phyloP scores from a whole-genome alignment of 331 rosid species.

The Ulmus americana region DNA sequence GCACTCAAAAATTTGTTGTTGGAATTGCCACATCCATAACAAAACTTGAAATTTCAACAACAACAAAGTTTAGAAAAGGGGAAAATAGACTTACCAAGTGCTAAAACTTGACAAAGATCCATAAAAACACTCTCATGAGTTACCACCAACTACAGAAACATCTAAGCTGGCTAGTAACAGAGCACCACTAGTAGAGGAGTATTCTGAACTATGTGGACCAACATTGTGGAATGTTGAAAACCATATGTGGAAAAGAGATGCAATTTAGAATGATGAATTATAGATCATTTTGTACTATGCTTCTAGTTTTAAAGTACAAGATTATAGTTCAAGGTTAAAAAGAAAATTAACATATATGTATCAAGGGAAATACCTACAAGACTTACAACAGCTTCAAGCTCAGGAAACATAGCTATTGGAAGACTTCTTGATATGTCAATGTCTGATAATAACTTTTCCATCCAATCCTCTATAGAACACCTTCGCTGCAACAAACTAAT shows the following conservation, averaged over 20 bases:
- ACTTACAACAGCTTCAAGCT: constrained; percentile 93
- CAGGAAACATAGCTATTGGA: constrained; percentile 68
- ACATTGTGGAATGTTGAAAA: constrained; percentile 59
- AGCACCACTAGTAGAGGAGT: constrained; percentile 36
- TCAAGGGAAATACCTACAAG: constrained; percentile 51
- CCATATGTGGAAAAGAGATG: constrained; percentile 13
- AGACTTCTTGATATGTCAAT: constrained; percentile 83
- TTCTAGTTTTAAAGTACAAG: constrained; percentile 12
- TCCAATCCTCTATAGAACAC: constrained; percentile 70
- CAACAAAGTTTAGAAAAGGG: too few relatives aligned
- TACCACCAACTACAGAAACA: constrained; percentile 33
- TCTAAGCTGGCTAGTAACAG: constrained; percentile 36
- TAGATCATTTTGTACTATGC: not conserved
- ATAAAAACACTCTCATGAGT: constrained; percentile 17
- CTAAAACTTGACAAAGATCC: too few relatives aligned
- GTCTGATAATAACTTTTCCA: constrained; percentile 70
- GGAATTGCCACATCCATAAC: constrained; percentile 66
- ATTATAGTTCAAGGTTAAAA: not conserved
- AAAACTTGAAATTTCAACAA: constrained; percentile 48
- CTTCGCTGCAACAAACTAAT: constrained; percentile 63
- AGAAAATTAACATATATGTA: constrained; percentile 10
- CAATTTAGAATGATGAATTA: not conserved
- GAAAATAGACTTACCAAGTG: too few relatives aligned
- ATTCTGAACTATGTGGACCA: constrained; percentile 37
- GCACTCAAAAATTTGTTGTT: constrained; percentile 75